Base-by-base conservation (phyloP, 2,329 filamentous ascomycete species). In the Bipolaris zeicola region DNA sequence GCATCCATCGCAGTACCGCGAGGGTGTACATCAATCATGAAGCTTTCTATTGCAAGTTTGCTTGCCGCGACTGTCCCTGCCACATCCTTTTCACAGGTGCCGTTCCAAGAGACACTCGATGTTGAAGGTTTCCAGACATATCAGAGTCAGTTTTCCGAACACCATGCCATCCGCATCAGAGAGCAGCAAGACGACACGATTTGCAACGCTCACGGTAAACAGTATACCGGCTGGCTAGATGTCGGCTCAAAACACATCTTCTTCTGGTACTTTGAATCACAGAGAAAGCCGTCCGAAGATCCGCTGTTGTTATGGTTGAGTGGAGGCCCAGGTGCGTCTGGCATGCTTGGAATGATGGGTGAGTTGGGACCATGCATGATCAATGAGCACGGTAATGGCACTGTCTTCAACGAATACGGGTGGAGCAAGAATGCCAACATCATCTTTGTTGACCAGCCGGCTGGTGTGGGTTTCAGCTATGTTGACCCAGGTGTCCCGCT, bases 211-310 rank as follows among this genome's bases (percentile, higher is more conserved):
- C 72, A 63, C 44, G 74, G 72, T 3, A 69, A 66, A 46, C 70
- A 75, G 46, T 72, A 74, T 47, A 75, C 71, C 6, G 73, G 74
- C 42, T 76, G 72, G 71, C 65, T 76, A 14, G 73, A 75, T 41
- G 67, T 75, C 11, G 75, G 75, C 18, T 51, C 63, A 20, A 78
- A 79, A 48, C 79, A 81, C 58, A 70, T 81, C 50, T 80, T 79
- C 66, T 80, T 78, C 66, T 79, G 77, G 77, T 80, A 78, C 65
- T 79, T 79, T 51, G 77, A 79, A 59, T 75, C 73, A 7, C 72
- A 77, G 41, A 63, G 67, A 52, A 67, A 68, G 22, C 74, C 77
- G 3, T 67, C 76, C 3, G 64, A 72, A 34, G 74, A 76, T 43
- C 76, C 76, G 3, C 55, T 77, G 5, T 67, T 75, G 18, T 66